Evolutionary conservation across 1,284 basidiomycete species (phyloP).

Genomic region (Inonotus obliquus): DNA sequence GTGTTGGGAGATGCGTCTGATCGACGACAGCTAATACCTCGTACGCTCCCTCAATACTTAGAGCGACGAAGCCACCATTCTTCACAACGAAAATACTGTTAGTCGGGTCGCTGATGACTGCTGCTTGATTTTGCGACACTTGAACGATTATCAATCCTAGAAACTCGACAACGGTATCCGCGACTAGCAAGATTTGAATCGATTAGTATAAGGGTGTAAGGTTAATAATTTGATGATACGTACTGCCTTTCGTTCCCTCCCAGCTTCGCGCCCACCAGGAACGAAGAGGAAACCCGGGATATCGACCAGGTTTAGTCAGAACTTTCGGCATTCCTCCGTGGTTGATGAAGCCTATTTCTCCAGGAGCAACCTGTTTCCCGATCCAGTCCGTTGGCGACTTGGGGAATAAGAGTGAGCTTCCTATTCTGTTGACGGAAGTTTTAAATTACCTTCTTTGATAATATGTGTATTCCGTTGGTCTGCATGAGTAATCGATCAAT

Average conservation of each 20-base stretch:
- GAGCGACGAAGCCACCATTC: constrained; percentile 72
- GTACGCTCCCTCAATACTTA: constrained; percentile 69
- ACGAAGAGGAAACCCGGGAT: constrained; percentile 66
- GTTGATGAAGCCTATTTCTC: constrained; percentile 63
- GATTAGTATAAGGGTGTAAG: neutral
- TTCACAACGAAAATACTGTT: constrained; percentile 79
- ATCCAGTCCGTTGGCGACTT: constrained; percentile 62
- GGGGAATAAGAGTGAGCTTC: neutral
- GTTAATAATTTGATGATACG: constrained; percentile 26
- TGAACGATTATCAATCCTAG: constrained; percentile 74
- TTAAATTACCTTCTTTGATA: constrained; percentile 42
- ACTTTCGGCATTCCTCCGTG: constrained; percentile 76
- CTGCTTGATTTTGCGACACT: constrained; percentile 76
- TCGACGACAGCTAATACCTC: constrained; percentile 74
- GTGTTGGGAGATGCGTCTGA: constrained; percentile 65
- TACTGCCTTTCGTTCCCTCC: constrained; percentile 62
- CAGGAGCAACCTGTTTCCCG: constrained; percentile 63
- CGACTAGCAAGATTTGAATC: constrained; percentile 40
- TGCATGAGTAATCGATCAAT: constrained; percentile 25
- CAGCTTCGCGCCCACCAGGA: constrained; percentile 79
- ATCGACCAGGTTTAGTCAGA: constrained; percentile 64
- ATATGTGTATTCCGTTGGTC: constrained; percentile 47
- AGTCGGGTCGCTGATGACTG: constrained; percentile 74
- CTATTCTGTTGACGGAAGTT: neutral
- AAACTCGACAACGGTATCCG: constrained; percentile 74